Percentiles rank a stretch among this genome's conserved stretches.
These are phyloP conservation scores for Debaryomyces fabryi DNA, from an alignment of 1,139 yeast genomes.

Conservation along the genomic window DNA sequence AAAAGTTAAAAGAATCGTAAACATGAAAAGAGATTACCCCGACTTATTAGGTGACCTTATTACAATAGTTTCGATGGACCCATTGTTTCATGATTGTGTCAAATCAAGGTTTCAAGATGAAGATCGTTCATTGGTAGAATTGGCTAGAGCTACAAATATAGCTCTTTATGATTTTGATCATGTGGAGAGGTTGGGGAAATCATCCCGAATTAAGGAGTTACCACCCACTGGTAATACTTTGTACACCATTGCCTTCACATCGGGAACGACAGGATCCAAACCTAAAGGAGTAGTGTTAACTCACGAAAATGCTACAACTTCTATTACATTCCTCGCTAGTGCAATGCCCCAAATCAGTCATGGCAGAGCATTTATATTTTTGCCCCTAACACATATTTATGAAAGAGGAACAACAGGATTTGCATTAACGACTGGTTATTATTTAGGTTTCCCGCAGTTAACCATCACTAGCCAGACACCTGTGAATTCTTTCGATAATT, in stretches of 20 bases:
- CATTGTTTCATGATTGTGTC: slow-evolving; percentile 15
- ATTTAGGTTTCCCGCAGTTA: slow-evolving; percentile 45
- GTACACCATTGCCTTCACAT: slow-evolving; percentile 72
- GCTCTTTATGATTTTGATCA: slow-evolving; percentile 47
- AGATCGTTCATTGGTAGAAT: slow-evolving; percentile 16
- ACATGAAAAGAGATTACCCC: slow-evolving; percentile 24
- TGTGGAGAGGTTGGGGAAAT: slow-evolving; percentile 51
- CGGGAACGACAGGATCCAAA: slow-evolving; percentile 66
- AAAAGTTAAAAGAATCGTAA: slow-evolving; percentile 26
- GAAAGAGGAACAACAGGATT: slow-evolving; percentile 37
- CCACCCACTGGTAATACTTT: slow-evolving; percentile 55
- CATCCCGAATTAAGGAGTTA: slow-evolving; percentile 42
- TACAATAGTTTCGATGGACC: slow-evolving; percentile 37
- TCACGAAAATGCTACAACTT: slow-evolving; percentile 54
- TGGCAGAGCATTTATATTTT: slow-evolving; percentile 25
- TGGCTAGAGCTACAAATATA: slow-evolving; percentile 24
- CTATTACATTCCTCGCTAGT: slow-evolving; percentile 29
- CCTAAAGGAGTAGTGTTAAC: slow-evolving; percentile 70
- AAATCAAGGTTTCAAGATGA: slow-evolving; percentile 13
- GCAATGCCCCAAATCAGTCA: slow-evolving; percentile 18
- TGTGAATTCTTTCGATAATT: slow-evolving; percentile 17
- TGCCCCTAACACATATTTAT: slow-evolving; percentile 42
- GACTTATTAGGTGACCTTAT: slow-evolving; percentile 25
- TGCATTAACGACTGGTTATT: slow-evolving; percentile 38
- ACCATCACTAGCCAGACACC: slow-evolving; percentile 16